A percentile compares a stretch with the other conserved stretches of the same genome.
Conservation (phyloP, 2,329 filamentous ascomycete species). For the Gnomoniopsis smithogilvyi region DNA sequence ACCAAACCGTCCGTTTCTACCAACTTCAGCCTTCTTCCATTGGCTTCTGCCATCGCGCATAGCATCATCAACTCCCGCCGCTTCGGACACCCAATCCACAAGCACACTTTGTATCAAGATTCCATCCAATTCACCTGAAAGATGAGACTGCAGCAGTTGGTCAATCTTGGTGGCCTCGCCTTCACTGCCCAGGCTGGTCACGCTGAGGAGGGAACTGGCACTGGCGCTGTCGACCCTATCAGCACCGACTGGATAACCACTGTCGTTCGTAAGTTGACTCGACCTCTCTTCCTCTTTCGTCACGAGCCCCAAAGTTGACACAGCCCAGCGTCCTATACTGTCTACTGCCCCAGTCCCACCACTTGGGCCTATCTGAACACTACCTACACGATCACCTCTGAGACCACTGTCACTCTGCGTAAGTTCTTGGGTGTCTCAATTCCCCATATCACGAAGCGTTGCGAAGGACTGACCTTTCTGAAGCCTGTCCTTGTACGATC, state of each 20-base stretch:
- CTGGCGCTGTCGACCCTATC: conserved; percentile 7
- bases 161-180: conserved; percentile 13
- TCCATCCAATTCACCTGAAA: conserved; percentile 8
- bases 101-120: neutral
- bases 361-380: conserved; percentile 37
- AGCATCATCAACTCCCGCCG: neutral
- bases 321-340: neutral
- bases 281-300: conserved; percentile 32
- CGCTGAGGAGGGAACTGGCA: conserved; percentile 22
- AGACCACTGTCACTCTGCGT: conserved; percentile 44
- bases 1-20: neutral
- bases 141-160: conserved; percentile 20
- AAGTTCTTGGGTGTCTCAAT: conserved; percentile 21
- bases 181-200: conserved; percentile 17
- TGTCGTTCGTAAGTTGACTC: conserved; percentile 33
- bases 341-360: conserved; percentile 24
- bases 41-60: neutral
- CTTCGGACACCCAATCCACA: too few relatives aligned
- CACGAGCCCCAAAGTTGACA: neutral
- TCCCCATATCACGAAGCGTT: neutral
- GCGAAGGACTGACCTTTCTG: conserved; percentile 24
- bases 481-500: conserved; percentile 46
- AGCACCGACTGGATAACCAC: conserved; percentile 33
- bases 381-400: conserved; percentile 41
- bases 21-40: too few relatives aligned